Conservation (phyloP, 768 basidiomycete genomes). For the Candolleomyces efflorescens region DNA sequence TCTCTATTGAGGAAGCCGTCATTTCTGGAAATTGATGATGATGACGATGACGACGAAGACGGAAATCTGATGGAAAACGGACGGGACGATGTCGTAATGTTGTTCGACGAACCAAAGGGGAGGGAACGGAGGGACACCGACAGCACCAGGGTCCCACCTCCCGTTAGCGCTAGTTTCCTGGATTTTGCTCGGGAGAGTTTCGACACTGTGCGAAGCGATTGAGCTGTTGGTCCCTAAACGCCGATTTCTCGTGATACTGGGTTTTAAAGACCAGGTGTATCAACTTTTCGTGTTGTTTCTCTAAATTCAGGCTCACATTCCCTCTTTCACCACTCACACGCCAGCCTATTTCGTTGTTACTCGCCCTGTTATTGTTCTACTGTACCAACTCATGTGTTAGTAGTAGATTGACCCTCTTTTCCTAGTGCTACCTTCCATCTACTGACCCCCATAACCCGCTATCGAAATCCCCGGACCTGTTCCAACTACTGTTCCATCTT, state of each 20-base stretch:
- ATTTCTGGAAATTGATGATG: conserved; percentile 66
- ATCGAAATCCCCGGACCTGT: neutral
- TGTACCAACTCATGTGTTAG: too few relatives aligned
- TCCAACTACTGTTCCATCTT: neutral
- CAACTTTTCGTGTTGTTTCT: too few relatives aligned
- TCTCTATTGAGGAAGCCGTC: conserved; percentile 66
- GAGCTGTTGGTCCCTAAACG: neutral
- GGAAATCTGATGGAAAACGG: conserved; percentile 14
- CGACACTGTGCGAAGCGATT: conserved; percentile 37
- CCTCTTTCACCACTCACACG: too few relatives aligned
- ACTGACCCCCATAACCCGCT: neutral
- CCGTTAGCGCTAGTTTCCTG: conserved; percentile 38
- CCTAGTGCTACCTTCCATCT: neutral
- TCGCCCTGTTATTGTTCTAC: too few relatives aligned
- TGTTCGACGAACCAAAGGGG: neutral
- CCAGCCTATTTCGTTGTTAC: too few relatives aligned
- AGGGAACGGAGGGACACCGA: neutral
- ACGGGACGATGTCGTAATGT: conserved; percentile 7
- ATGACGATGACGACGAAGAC: conserved; percentile 31
- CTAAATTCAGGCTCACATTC: too few relatives aligned
- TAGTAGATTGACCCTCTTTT: too few relatives aligned
- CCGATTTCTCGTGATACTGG: neutral
- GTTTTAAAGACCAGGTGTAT: too few relatives aligned
- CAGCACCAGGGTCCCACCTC: neutral
- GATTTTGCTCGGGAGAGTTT: conserved; percentile 51